Percentiles rank a stretch among this genome's conserved stretches.
These are phyloP conservation scores for Dinochytrium kinnereticum DNA, from an alignment of 371 early-diverging fungal species.

Conservation along the genomic window DNA sequence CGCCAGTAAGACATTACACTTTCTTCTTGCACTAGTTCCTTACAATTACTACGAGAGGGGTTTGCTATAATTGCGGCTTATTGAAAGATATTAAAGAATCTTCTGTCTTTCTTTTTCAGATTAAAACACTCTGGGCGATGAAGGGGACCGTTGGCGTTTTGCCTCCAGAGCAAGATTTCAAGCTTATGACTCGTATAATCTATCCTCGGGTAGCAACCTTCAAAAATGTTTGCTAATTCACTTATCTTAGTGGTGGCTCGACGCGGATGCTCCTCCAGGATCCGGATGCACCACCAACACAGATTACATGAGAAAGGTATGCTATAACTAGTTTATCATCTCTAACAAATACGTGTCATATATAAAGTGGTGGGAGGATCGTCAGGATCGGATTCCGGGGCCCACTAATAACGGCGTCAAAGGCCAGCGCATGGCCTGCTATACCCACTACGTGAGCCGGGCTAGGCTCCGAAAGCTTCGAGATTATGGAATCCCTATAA, in stretches of 20 bases:
- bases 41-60: too few species aligned
- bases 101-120: background rate
- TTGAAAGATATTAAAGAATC: too few species aligned
- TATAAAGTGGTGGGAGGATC: slow-evolving; percentile 24
- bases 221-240: background rate
- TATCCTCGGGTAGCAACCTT: background rate
- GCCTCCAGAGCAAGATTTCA: slow-evolving; percentile 19
- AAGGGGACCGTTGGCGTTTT: slow-evolving; percentile 11
- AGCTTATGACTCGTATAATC: slow-evolving; percentile 13
- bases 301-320: slow-evolving; percentile 18
- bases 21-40: too few species aligned
- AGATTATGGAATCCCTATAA: slow-evolving; percentile 37
- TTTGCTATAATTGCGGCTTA: slow-evolving; percentile 22
- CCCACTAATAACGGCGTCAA: slow-evolving; percentile 32
- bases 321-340: background rate
- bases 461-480: slow-evolving; percentile 36
- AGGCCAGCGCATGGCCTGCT: slow-evolving; percentile 41
- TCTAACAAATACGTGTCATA: background rate
- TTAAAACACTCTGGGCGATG: slow-evolving; percentile 16
- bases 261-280: slow-evolving; percentile 4
- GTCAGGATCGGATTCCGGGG: slow-evolving; percentile 33
- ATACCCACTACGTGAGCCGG: slow-evolving; percentile 39
- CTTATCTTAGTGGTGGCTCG: slow-evolving; percentile 16
- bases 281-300: slow-evolving; percentile 19
- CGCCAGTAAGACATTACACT: slow-evolving; percentile 8